Evolutionary conservation across 176 grass and related monocot genomes (phyloP).

Genomic region (Musa schizocarpa): DNA sequence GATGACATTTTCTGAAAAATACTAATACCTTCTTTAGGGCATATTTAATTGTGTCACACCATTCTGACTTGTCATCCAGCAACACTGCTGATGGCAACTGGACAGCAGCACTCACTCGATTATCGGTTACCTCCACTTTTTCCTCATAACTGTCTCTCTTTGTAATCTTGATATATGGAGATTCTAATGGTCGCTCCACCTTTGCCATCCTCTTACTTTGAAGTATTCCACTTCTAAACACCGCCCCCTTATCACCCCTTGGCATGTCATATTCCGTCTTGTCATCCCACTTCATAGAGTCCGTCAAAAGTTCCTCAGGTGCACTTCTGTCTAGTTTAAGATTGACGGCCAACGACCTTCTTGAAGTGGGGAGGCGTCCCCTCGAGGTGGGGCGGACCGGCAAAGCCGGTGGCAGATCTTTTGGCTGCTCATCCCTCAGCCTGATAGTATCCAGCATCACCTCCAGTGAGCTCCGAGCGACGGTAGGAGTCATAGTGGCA

Average conservation of each 20-base stretch:
- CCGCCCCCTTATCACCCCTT: not conserved
- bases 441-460: conserved; percentile 71
- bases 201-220: not conserved
- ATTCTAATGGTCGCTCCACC: not conserved
- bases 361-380: conserved; percentile 65
- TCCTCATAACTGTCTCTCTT: conserved; percentile 5
- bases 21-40: not conserved
- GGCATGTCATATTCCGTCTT: not conserved
- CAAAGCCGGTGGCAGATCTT: conserved; percentile 70
- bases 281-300: too few relatives aligned
- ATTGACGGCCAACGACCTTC: conserved; percentile 39
- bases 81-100: conserved; percentile 28
- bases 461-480: conserved; percentile 65
- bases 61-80: conserved; percentile 36
- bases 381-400: conserved; percentile 65
- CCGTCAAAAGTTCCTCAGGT: conserved; percentile 6
- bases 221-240: not conserved
- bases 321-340: conserved; percentile 48
- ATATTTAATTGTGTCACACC: conserved; percentile 21
- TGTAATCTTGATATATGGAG: not conserved
- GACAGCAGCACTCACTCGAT: conserved; percentile 26
- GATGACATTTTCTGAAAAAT: not conserved
- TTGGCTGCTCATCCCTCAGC: conserved; percentile 63
- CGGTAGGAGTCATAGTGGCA: conserved; percentile 26
- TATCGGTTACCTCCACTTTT: conserved; percentile 22